Base-by-base conservation (phyloP, 2,329 filamentous ascomycete genomes). In the Polytolypa hystricis region DNA sequence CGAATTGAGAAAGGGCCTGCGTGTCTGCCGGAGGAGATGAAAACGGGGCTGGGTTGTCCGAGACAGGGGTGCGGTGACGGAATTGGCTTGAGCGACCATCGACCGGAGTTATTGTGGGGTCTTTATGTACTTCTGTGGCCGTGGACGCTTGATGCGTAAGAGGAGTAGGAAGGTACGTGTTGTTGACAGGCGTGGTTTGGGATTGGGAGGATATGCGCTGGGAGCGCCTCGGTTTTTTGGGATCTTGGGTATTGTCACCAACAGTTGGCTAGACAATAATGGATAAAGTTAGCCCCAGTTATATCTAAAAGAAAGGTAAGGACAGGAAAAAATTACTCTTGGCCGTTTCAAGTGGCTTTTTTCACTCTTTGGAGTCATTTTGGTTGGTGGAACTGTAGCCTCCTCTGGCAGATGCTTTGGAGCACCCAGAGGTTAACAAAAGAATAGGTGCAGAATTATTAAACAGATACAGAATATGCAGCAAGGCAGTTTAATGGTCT, bases 171-270 rank as follows among this genome's bases (percentile, higher is more conserved):
- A 93, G 73, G 44, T 84, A 81, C 37, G 76, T 70, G 51, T 75
- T 74, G 48, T 74, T 67, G 48, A 80, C 56, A 40, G 79, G 75
- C 6, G 77, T 79, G 50, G 74, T 73, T 52, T 56, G 60, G 12
- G 66, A 66, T 47, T 76, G 73, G 19, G 74, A 76, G 21, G 73
- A 77, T 42, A 85, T 65, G 43, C 84, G 78, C 47, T 83, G 70
- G 30, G 84, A 86, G n/a, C 84, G 77, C 44, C 89, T 80, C 41
- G 81, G 78, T 60, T 93, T 93, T 71, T 95, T 95, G 44, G 71
- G 65, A 43, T 86, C 80, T 44, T 62, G 57, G 26, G 52, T 53
- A 25, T 70, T 65, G 48, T 79, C 74, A 48, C 74, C 77, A 35
- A 73, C 67, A 28, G 80, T 84, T 48, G 68, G 72, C 82, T 87